Base-by-base conservation (phyloP, 148 eudicot species). In the Agrostemma githago region DNA sequence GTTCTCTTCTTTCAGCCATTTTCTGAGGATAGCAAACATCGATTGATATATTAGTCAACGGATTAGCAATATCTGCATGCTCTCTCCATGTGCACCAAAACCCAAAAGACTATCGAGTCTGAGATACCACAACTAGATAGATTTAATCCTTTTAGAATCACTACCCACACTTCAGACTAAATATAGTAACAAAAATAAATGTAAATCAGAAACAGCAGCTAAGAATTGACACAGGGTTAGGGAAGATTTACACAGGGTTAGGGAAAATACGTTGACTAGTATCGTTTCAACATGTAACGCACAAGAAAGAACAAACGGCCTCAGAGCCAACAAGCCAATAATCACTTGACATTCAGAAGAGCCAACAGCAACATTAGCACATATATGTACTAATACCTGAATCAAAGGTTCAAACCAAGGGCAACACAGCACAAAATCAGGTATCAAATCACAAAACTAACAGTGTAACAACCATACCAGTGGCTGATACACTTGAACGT, bases 1-100 rank as follows among this genome's bases (percentile, higher is more conserved):
- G 94, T 75, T 88, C 96, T 74, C 72, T 82, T 58, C 73, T 71
- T 56, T 79, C 88, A 15, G 92, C 87, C 94, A 89, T 89, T 60
- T 75, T 77, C 75, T 77, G 75, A 39, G 26, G 38, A 38, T 4
- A 58, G 44, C 66, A 68, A 39, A 64, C 56, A 60, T 14, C 12
- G 44, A 48, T 20, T 17, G 26, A 43, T 12, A 58, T 1, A 21
- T 21, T 9, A 74, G 62, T 17, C 9, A 34, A 17, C 16, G 12
- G 46, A 39, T 26, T 3, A 68, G 34, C 44, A n/a, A 43, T 68
- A 76, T 26, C 3, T 17, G 43, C 5, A 67, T 17, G 53, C 10
- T 6, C 53, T 6, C 53, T 67, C 44, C 34, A 67, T 8, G 3
- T 67, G 48, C 26, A 67, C 4, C 4, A 42, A 39, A 3, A 68